Conservation (phyloP, 176 grass and related monocot genomes). For the Hordeum vulgare region DNA sequence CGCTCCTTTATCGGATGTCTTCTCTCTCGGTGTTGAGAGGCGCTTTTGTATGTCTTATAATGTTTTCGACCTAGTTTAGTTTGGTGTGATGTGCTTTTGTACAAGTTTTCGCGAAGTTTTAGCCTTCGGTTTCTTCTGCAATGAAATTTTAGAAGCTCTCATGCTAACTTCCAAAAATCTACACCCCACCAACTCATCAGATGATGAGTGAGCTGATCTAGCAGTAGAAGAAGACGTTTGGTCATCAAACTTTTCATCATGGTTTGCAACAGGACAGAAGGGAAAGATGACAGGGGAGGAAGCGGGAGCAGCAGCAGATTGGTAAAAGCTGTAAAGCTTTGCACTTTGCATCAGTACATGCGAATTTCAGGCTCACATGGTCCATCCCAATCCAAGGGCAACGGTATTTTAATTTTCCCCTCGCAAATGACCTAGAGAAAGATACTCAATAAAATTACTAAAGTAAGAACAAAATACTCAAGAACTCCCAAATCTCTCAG, state of each 20-base stretch:
- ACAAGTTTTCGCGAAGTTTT: no score
- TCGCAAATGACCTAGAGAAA: not conserved
- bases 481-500: conserved; percentile 22
- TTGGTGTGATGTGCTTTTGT: no score
- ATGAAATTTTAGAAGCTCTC: no score
- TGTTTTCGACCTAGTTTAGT: no score
- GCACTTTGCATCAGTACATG: conserved; percentile 32
- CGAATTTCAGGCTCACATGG: conserved; percentile 29
- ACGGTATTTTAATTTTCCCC: not conserved
- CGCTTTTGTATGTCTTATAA: no score
- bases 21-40: no score
- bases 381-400: not conserved
- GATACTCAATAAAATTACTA: not conserved
- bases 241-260: conserved; percentile 36
- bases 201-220: conserved; percentile 2
- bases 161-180: no score
- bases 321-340: conserved; percentile 39
- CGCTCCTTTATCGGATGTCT: no score
- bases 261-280: conserved; percentile 22
- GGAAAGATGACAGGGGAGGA: conserved; percentile 20
- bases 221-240: conserved; percentile 7
- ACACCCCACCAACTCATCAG: conserved; percentile 11
- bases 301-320: not conserved
- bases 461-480: not conserved
- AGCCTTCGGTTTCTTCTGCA: no score